A percentile compares a stretch with the other conserved stretches of the same genome.
Evolutionary conservation across 2,329 filamentous ascomycete species (phyloP).

Genomic region (Cephalotrichum gorgonifer): DNA sequence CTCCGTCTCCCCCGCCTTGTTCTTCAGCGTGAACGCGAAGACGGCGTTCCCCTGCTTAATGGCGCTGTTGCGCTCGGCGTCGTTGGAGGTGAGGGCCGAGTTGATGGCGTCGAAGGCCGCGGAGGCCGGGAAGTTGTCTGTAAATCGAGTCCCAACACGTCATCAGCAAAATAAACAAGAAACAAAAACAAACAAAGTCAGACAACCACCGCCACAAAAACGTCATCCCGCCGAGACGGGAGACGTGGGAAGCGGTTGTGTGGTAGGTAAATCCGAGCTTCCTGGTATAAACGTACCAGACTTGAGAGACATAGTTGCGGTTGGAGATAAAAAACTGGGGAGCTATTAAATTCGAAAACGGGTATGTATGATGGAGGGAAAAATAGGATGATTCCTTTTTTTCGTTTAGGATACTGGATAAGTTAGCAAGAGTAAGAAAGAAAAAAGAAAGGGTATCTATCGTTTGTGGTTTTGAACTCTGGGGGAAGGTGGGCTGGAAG

Average conservation of each 20-base stretch:
- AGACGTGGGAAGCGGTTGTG: background rate
- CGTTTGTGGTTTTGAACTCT: background rate
- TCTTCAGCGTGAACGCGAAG: constrained; percentile 90
- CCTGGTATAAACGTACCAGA: constrained; percentile 2
- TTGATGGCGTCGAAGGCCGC: constrained; percentile 85
- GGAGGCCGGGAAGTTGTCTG: constrained; percentile 81
- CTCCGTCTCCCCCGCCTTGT: constrained; percentile 65
- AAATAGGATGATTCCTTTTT: background rate
- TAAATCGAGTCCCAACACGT: background rate
- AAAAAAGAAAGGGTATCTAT: background rate
- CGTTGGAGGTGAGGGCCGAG: constrained; percentile 54
- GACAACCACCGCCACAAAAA: no score
- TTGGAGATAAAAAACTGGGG: no score
- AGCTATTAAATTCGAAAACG: background rate
- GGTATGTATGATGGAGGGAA: background rate
- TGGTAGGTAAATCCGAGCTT: background rate
- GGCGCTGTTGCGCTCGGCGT: constrained; percentile 71
- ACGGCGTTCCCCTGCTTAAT: constrained; percentile 81
- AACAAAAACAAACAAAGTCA: no score
- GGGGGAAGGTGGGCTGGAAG: background rate
- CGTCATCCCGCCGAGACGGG: background rate
- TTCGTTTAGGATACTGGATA: background rate
- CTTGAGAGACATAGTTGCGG: constrained; percentile 4
- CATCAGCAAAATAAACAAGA: no score
- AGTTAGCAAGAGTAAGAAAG: background rate